These are phyloP conservation scores for Cocos nucifera DNA, from an alignment of 176 grass and related monocot species.

Conservation along the genomic window DNA sequence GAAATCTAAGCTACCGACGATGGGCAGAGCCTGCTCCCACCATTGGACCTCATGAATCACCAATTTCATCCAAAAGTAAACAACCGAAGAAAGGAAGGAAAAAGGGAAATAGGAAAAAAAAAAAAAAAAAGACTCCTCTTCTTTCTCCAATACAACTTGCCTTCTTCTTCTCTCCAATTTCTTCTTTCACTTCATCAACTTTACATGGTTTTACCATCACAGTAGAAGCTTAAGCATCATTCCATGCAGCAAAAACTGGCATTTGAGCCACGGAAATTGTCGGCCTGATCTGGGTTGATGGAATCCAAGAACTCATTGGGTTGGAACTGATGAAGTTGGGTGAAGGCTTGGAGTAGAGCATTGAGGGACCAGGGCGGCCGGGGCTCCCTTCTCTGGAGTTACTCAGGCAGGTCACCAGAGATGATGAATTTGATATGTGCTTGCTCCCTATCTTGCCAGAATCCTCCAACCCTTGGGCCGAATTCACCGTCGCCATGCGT, in stretches of 20 bases:
- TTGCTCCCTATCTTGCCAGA: conserved; percentile 24
- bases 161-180: too few species aligned
- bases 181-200: too few species aligned
- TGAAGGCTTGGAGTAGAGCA: conserved; percentile 35
- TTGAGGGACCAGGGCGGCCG: conserved; percentile 27
- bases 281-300: conserved; percentile 26
- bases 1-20: background rate
- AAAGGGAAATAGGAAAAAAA: conserved; percentile 3
- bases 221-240: conserved; percentile 29
- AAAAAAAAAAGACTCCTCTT: too few species aligned
- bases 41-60: conserved; percentile 16
- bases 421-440: conserved; percentile 63
- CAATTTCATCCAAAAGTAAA: conserved; percentile 12
- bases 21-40: conserved; percentile 5
- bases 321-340: background rate
- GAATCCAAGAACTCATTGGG: conserved; percentile 30
- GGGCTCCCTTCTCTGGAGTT: conserved; percentile 72
- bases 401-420: conserved; percentile 51
- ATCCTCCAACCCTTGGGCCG: conserved; percentile 6
- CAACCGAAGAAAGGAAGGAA: conserved; percentile 2
- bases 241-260: conserved; percentile 75
- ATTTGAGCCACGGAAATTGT: conserved; percentile 20
- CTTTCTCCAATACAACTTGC: too few species aligned
- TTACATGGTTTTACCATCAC: too few species aligned
- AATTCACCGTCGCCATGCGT: conserved; percentile 12